Evolutionary conservation across 331 rosid genomes (phyloP).

Genomic region (Malus hybrid): DNA sequence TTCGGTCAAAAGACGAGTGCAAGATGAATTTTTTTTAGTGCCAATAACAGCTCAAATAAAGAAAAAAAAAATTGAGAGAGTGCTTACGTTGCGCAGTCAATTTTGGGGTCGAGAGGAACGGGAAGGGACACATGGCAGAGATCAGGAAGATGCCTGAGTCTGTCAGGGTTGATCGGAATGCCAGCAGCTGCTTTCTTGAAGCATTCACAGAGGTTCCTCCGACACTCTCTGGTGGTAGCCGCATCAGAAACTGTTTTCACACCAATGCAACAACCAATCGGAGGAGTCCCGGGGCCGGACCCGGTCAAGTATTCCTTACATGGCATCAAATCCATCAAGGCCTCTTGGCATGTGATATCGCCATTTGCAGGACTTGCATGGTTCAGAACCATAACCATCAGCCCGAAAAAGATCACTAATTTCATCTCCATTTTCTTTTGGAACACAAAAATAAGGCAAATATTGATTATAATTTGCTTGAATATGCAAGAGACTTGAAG

Average conservation of each 20-base stretch:
- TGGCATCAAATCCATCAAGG: neutral
- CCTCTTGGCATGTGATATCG: slow-evolving; percentile 10
- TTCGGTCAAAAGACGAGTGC: no score
- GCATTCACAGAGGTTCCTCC: slow-evolving; percentile 4
- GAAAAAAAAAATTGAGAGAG: neutral
- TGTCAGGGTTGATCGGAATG: neutral
- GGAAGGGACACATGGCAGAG: neutral
- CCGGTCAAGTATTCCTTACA: slow-evolving; percentile 5
- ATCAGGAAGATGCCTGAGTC: slow-evolving; percentile 1
- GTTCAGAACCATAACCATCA: neutral
- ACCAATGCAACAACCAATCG: neutral
- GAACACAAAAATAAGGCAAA: neutral
- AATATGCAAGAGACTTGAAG: neutral
- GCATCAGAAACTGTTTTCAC: neutral
- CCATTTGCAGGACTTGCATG: neutral
- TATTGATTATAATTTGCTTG: neutral
- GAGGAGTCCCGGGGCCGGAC: neutral
- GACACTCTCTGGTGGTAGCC: neutral
- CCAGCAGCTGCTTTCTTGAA: slow-evolving; percentile 2
- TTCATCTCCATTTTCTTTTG: slow-evolving; percentile 3
- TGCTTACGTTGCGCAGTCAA: slow-evolving; percentile 7
- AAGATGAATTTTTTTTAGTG: neutral
- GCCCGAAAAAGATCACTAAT: neutral
- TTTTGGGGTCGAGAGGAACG: slow-evolving; percentile 10
- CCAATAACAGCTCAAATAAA: neutral